Conservation (phyloP, 1,284 basidiomycete genomes). For the Cryptococcus sp. region DNA sequence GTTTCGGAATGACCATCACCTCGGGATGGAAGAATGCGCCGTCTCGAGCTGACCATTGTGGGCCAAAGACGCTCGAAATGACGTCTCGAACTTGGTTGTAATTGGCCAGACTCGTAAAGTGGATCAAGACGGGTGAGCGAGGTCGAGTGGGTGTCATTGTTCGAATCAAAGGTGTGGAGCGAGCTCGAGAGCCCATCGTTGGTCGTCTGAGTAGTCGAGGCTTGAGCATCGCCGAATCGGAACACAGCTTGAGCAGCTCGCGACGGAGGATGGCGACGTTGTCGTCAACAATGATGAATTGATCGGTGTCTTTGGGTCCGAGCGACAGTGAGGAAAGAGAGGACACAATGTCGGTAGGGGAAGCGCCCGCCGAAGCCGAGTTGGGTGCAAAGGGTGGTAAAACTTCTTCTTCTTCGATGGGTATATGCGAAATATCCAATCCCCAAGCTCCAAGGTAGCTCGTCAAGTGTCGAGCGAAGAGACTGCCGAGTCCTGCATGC, state of each 20-base stretch:
- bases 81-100: constrained; percentile 81
- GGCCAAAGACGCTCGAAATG: constrained; percentile 62
- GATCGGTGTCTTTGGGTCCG: constrained; percentile 8
- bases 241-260: constrained; percentile 59
- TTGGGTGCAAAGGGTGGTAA: constrained; percentile 21
- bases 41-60: constrained; percentile 15
- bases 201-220: constrained; percentile 60
- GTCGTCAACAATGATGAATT: constrained; percentile 82
- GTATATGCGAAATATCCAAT: constrained; percentile 78
- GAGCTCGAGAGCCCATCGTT: constrained; percentile 61
- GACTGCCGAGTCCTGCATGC: constrained; percentile 72
- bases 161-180: constrained; percentile 63
- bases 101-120: constrained; percentile 83
- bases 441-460: constrained; percentile 91
- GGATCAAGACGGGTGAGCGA: constrained; percentile 57
- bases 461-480: constrained; percentile 83
- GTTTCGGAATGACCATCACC: constrained; percentile 90
- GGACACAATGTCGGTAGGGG: neutral
- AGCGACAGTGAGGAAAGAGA: neutral
- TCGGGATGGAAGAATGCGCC: constrained; percentile 56
- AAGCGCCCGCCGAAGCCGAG: constrained; percentile 12
- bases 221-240: constrained; percentile 49
- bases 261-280: constrained; percentile 68
- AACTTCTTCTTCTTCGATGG: constrained; percentile 47
- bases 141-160: constrained; percentile 3